phyloP scores from a whole-genome alignment of 768 basidiomycete genomes.

The Gloeostereum incarnatum region DNA sequence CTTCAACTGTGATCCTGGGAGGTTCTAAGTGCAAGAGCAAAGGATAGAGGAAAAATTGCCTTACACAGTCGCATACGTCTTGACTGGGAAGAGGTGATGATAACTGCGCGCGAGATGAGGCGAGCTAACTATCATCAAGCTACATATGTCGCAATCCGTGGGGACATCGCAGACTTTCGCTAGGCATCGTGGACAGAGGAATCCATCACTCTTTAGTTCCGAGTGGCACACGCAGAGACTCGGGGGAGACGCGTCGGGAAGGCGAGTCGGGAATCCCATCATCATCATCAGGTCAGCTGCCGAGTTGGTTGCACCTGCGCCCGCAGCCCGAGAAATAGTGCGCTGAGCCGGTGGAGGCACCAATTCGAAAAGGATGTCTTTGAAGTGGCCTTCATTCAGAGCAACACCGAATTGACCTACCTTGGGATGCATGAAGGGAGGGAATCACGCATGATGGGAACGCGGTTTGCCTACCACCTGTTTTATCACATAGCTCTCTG shows the following conservation, averaged over 20 bases:
- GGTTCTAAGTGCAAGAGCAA: constrained; percentile 18
- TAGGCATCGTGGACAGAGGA: constrained; percentile 89
- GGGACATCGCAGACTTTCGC: constrained; percentile 96
- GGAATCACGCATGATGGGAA: constrained; percentile 2
- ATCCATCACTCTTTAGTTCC: constrained; percentile 85
- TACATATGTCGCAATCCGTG: constrained; percentile 96
- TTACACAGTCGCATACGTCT: constrained; percentile 74
- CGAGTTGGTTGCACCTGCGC: constrained; percentile 40
- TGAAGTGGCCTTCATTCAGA: constrained; percentile 95
- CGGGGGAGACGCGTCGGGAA: constrained; percentile 75
- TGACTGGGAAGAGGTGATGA: constrained; percentile 93
- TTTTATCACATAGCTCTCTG: constrained; percentile 83
- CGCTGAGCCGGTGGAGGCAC: constrained; percentile 90
- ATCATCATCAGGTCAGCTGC: constrained; percentile 94
- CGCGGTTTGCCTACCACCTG: constrained; percentile 57
- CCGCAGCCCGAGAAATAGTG: constrained; percentile 34
- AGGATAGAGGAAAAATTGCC: constrained; percentile 20
- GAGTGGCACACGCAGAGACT: constrained; percentile 93
- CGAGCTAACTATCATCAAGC: constrained; percentile 95
- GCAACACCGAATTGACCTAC: constrained; percentile 91
- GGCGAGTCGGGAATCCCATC: constrained; percentile 96
- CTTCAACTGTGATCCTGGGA: constrained; percentile 27
- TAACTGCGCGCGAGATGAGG: constrained; percentile 96
- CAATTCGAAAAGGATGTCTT: constrained; percentile 90
- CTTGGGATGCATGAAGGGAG: constrained; percentile 8